A percentile compares a stretch with the other conserved stretches of the same genome.
Evolutionary conservation across 495 filamentous ascomycete genomes (phyloP).

Genomic region (Penicillium salamii): DNA sequence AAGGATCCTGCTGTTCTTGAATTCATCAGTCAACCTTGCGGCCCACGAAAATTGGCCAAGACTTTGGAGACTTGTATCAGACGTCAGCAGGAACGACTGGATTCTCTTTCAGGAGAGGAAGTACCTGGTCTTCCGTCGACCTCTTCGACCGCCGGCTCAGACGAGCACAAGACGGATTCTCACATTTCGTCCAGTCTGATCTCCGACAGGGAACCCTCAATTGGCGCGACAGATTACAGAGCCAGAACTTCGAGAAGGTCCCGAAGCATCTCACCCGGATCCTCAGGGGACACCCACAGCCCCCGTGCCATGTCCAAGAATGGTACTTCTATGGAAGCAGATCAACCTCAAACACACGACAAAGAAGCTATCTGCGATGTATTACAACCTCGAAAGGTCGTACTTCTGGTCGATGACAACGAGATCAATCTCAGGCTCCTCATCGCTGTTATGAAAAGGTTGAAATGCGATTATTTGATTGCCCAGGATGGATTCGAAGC

Average conservation of each 20-base stretch:
- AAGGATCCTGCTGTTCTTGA: constrained; percentile 9
- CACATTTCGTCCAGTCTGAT: not conserved
- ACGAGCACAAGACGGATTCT: not conserved
- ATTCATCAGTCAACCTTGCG: constrained; percentile 43
- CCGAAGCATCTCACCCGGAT: too few relatives aligned
- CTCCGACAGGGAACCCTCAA: too few relatives aligned
- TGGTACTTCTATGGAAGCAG: not conserved
- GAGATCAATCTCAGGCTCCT: constrained; percentile 33
- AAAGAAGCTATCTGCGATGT: not conserved
- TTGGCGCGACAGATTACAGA: too few relatives aligned
- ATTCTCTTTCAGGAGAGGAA: not conserved
- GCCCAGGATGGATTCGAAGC: constrained; percentile 55
- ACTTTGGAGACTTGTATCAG: constrained; percentile 38
- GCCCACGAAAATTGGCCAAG: constrained; percentile 55
- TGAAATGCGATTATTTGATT: constrained; percentile 18
- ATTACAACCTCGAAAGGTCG: not conserved
- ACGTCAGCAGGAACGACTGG: constrained; percentile 1
- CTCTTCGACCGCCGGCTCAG: not conserved
- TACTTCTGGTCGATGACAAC: constrained; percentile 39
- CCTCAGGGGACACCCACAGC: not conserved
- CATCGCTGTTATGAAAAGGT: constrained; percentile 38
- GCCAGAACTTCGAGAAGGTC: too few relatives aligned
- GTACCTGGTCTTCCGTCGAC: not conserved
- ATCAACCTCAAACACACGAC: constrained; percentile 8
- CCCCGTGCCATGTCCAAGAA: not conserved